Base-by-base conservation (phyloP, 2,329 filamentous ascomycete species). In the Neonectria faginata region DNA sequence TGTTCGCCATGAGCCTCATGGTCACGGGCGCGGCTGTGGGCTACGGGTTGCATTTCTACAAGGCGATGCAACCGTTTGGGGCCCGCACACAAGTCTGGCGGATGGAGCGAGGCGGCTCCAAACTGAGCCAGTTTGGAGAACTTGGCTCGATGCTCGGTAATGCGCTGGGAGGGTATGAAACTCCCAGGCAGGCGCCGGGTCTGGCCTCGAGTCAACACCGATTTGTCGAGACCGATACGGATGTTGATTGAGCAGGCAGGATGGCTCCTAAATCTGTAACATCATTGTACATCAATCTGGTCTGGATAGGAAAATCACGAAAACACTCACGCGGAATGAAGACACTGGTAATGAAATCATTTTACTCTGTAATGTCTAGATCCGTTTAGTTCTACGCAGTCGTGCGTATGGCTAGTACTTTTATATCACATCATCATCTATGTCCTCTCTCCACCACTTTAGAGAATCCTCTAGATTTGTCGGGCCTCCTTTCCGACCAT, bases 401-500 rank as follows among this genome's bases (percentile, higher is more conserved):
- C 25, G 14, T 39, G 45, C 45, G 29, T 22, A 45, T 52, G 7
- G 22, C 16, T 14, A 39, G n/a, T 48, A 45, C 29, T 47, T 44
- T 53, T 63, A 39, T 27, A 51, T 47, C 42, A n/a, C 27, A 44
- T 55, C 31, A 36, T 53, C 62, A 27, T 42, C 31, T 29, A 20
- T 31, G 20, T 25, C 18, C 25, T n/a, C 50, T 18, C 16, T 11
- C 60, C 53, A 55, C 47, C 58, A 61, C 51, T 64, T 68, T 12
- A 12, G 18, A 36, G n/a, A 42, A 27, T 27, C 8, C 22, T 60
- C 69, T 86, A 96, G 76, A 97, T 93, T 79, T 96, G 92, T 76
- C 90, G 89, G 53, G 94, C 90, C 69, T 97, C 93, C 79, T 95
- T 95, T 54, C 94, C 96, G 64, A 88, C 90, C 86, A 96, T 91